phyloP scores from a whole-genome alignment of 352 stramenopile genomes.

The Globisporangium recalcitrans region DNA sequence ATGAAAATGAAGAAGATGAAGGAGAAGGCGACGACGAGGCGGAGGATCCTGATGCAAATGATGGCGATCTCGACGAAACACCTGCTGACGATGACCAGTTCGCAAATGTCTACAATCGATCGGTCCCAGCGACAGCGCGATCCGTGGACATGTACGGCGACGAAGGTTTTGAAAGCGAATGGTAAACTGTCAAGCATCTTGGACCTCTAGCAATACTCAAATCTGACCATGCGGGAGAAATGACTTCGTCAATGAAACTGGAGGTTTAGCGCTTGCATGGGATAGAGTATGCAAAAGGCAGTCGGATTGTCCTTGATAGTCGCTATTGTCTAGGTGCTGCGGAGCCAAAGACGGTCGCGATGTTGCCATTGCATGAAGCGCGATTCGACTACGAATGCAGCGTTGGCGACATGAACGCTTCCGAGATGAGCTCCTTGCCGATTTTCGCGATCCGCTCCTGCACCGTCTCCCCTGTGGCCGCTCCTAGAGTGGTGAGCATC shows the following conservation, averaged over 20 bases:
- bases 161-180: constrained; percentile 52
- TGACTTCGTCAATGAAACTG: neutral
- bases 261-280: neutral
- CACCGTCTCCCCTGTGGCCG: constrained; percentile 17
- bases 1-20: constrained; percentile 33
- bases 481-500: neutral
- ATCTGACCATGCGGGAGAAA: neutral
- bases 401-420: constrained; percentile 40
- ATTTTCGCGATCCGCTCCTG: constrained; percentile 64
- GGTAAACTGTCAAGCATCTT: constrained; percentile 15
- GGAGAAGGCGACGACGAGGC: constrained; percentile 21
- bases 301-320: neutral
- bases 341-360: neutral
- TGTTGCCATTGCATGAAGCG: too few relatives aligned
- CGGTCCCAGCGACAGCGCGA: constrained; percentile 9
- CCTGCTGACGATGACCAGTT: constrained; percentile 10
- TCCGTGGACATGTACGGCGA: constrained; percentile 42
- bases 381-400: neutral
- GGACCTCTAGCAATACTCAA: neutral
- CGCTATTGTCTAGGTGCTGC: neutral
- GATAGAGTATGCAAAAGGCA: constrained; percentile 1
- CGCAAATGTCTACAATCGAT: constrained; percentile 10
- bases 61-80: constrained; percentile 3
- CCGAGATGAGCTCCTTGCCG: constrained; percentile 59
- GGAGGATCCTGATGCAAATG: neutral